These are phyloP conservation scores for Hypholoma sublateritium DNA, from an alignment of 768 basidiomycete genomes.

Conservation along the genomic window DNA sequence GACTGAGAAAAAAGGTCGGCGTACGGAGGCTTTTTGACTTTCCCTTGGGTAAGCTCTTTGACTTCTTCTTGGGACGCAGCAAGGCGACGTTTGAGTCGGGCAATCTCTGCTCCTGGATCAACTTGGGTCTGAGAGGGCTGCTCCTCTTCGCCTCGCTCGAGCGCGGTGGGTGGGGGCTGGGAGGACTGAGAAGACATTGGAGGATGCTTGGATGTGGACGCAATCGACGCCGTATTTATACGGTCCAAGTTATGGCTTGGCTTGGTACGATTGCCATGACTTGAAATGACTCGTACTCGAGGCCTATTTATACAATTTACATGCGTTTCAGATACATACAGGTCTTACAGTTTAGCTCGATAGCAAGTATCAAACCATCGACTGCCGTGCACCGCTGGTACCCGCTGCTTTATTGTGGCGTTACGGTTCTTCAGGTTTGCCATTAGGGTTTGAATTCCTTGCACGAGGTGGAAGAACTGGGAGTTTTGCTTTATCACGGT, in stretches of 20 bases:
- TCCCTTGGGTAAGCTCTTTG: background rate
- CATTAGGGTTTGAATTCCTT: too few species aligned
- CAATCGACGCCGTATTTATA: background rate
- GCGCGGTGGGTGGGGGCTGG: background rate
- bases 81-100: background rate
- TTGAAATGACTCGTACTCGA: background rate
- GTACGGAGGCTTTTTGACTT: background rate
- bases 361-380: too few species aligned
- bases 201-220: background rate
- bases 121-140: background rate
- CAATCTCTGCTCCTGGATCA: background rate
- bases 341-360: too few species aligned
- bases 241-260: too few species aligned
- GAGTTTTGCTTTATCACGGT: too few species aligned
- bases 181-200: background rate
- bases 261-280: too few species aligned
- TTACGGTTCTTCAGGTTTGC: too few species aligned
- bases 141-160: background rate
- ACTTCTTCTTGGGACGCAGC: background rate
- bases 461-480: too few species aligned
- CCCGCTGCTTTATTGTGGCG: too few species aligned
- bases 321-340: too few species aligned
- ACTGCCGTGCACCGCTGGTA: too few species aligned
- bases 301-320: too few species aligned
- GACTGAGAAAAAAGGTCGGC: background rate